These are phyloP conservation scores for Macrocybe gigantea DNA, from an alignment of 768 basidiomycete species.

Conservation along the genomic window DNA sequence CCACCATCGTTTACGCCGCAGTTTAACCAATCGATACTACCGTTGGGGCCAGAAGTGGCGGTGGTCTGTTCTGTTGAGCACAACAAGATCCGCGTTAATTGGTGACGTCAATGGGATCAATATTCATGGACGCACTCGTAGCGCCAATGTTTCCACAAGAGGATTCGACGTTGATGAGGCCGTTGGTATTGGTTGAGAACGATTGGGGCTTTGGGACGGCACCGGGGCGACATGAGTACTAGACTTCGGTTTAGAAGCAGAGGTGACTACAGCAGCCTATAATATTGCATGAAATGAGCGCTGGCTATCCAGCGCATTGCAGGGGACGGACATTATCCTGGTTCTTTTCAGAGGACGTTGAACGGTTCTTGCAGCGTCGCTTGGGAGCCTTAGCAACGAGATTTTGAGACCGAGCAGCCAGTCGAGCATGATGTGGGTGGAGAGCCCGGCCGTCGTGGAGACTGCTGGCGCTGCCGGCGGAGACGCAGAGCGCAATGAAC, in stretches of 20 bases:
- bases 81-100: background rate
- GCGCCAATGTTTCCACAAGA: conserved; percentile 47
- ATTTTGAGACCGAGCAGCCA: conserved; percentile 24
- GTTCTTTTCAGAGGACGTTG: conserved; percentile 1
- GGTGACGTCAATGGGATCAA: background rate
- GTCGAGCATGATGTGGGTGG: conserved; percentile 28
- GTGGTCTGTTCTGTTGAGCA: conserved; percentile 39
- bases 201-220: conserved; percentile 4
- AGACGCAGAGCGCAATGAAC: conserved; percentile 29
- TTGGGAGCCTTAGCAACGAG: conserved; percentile 4
- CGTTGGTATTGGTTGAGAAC: conserved; percentile 6
- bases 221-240: conserved; percentile 7
- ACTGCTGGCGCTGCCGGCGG: conserved; percentile 23
- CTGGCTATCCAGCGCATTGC: no score
- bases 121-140: conserved; percentile 28
- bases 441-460: conserved; percentile 21
- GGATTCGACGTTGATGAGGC: conserved; percentile 30
- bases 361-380: conserved; percentile 14
- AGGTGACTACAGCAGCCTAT: background rate
- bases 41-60: conserved; percentile 56
- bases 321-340: background rate
- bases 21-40: conserved; percentile 70
- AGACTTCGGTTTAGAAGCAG: conserved; percentile 6
- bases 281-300: background rate
- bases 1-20: conserved; percentile 61